Percentiles rank a stretch among this genome's conserved stretches.
Evolutionary conservation across 2,329 filamentous ascomycete genomes (phyloP).

Genomic region (Magnaporthales sp.): DNA sequence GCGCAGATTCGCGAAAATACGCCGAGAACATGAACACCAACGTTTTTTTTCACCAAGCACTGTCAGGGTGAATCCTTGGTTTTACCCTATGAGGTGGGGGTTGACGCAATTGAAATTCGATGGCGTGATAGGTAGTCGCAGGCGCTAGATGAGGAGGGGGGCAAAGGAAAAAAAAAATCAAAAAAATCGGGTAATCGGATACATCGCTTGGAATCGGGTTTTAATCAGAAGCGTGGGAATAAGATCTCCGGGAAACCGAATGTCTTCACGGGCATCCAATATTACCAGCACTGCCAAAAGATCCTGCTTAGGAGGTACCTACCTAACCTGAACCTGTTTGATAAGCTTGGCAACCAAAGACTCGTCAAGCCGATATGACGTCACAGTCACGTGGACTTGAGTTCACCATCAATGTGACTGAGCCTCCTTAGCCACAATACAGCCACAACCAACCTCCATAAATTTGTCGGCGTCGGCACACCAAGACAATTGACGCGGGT

Average conservation of each 20-base stretch:
- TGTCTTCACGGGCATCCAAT: no score
- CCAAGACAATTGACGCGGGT: background rate
- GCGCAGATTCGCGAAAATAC: background rate
- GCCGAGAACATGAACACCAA: background rate
- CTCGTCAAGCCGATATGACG: background rate
- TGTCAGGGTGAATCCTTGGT: background rate
- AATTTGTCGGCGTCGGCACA: background rate
- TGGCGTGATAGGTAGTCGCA: background rate
- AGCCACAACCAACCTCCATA: conserved; percentile 5
- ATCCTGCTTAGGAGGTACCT: no score
- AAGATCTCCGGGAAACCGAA: background rate
- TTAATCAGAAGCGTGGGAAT: no score
- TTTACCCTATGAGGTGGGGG: background rate
- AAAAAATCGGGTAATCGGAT: no score
- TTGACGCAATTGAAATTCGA: background rate
- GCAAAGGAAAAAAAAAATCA: background rate
- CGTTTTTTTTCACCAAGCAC: background rate
- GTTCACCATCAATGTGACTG: background rate
- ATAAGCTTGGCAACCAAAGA: background rate
- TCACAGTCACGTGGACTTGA: background rate
- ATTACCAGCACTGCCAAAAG: no score
- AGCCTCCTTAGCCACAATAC: background rate
- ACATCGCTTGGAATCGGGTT: no score
- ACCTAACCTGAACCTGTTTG: no score
- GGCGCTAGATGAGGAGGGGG: background rate